phyloP scores from a whole-genome alignment of 1,284 basidiomycete species.

The Cutaneotrichosporon sp. region DNA sequence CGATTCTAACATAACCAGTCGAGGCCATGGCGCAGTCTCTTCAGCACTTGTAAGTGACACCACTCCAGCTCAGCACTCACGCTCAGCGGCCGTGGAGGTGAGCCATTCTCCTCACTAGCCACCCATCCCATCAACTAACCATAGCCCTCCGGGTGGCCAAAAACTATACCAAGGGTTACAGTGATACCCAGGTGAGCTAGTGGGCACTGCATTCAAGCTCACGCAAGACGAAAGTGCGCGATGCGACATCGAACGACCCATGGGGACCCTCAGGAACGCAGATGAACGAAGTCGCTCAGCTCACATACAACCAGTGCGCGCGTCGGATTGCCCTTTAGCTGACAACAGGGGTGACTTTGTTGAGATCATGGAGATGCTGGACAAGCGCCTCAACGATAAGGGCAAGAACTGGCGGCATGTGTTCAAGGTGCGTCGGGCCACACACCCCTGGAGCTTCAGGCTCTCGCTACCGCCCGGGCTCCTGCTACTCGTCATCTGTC shows the following conservation, averaged over 20 bases:
- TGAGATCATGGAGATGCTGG: conserved; percentile 99
- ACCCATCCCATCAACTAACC: not conserved
- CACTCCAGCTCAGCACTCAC: not conserved
- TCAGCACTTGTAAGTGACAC: conserved; percentile 49
- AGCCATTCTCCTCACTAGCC: conserved; percentile 15
- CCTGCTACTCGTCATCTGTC: conserved; percentile 2
- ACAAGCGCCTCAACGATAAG: conserved; percentile 98
- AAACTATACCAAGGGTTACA: conserved; percentile 93
- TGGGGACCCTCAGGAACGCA: conserved; percentile 98
- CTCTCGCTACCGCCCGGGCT: conserved; percentile 4
- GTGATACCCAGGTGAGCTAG: conserved; percentile 60
- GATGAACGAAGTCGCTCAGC: conserved; percentile 98
- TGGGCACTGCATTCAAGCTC: not conserved
- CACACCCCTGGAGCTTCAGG: conserved; percentile 4
- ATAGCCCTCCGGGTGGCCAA: conserved; percentile 78
- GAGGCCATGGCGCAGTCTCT: conserved; percentile 43
- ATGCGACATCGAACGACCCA: conserved; percentile 99
- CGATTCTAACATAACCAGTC: not conserved
- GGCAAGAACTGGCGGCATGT: conserved; percentile 99
- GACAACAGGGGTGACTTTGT: conserved; percentile 84
- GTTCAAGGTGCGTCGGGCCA: conserved; percentile 72
- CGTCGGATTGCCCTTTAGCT: conserved; percentile 1
- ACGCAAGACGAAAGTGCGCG: conserved; percentile 83
- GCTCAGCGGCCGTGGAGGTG: conserved; percentile 51
- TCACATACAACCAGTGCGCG: conserved; percentile 93